Conservation (phyloP, 495 filamentous ascomycete species). For the Trypethelium eluteriae region DNA sequence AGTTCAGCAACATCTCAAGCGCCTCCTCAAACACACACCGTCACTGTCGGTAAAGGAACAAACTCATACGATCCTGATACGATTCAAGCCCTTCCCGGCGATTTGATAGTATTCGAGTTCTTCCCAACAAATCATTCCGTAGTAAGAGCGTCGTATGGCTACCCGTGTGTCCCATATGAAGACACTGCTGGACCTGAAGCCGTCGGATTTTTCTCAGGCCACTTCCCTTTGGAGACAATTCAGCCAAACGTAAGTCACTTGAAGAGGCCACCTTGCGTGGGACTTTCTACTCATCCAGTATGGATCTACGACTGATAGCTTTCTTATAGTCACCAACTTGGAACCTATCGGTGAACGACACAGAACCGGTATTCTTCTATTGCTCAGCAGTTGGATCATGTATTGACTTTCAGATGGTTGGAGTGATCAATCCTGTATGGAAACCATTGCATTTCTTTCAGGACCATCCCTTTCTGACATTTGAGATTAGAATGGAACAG, state of each 20-base stretch:
- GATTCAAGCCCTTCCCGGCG: slow-evolving; percentile 27
- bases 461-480: neutral
- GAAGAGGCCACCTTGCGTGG: neutral
- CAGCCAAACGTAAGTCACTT: slow-evolving; percentile 1
- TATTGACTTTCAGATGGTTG: slow-evolving; percentile 39
- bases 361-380: slow-evolving; percentile 55
- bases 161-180: slow-evolving; percentile 55
- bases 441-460: neutral
- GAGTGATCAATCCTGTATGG: slow-evolving; percentile 41
- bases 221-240: neutral
- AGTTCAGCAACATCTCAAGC: neutral
- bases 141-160: slow-evolving; percentile 45
- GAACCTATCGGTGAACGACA: slow-evolving; percentile 48
- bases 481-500: slow-evolving; percentile 25
- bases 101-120: slow-evolving; percentile 47
- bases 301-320: slow-evolving; percentile 7
- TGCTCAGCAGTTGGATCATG: slow-evolving; percentile 44
- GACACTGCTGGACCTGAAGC: slow-evolving; percentile 30
- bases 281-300: neutral
- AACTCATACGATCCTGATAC: neutral
- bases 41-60: slow-evolving; percentile 2
- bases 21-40: neutral
- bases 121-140: slow-evolving; percentile 55
- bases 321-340: slow-evolving; percentile 40
- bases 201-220: slow-evolving; percentile 16